Percentiles rank a stretch among this genome's conserved stretches.
Conservation (phyloP, 371 early-diverging fungal species). For the Batkoa obscura region DNA sequence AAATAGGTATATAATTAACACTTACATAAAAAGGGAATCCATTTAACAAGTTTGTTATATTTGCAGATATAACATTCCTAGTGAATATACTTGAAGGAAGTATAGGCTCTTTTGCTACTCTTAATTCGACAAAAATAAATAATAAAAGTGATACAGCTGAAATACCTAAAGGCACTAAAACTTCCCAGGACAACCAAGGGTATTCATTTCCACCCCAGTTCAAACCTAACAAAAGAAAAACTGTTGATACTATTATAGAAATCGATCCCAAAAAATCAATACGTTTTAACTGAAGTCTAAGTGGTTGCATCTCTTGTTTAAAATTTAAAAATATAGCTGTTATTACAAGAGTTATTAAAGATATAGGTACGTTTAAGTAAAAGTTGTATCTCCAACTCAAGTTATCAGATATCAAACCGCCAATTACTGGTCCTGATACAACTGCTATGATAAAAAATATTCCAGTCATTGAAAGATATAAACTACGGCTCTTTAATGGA, state of each 20-base stretch:
- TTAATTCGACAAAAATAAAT: conserved; percentile 35
- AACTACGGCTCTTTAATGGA: not conserved
- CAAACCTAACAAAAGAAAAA: conserved; percentile 26
- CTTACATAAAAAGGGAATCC: conserved; percentile 26
- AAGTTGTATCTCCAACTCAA: conserved; percentile 27
- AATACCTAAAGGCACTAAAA: conserved; percentile 27
- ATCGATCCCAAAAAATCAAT: conserved; percentile 16
- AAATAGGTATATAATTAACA: conserved; percentile 30
- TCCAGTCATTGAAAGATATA: not conserved
- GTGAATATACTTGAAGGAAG: conserved; percentile 28
- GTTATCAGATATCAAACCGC: conserved; percentile 23
- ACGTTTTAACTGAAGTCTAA: conserved; percentile 12
- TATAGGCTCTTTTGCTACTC: conserved; percentile 27
- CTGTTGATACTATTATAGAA: conserved; percentile 4
- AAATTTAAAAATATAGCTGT: conserved; percentile 13
- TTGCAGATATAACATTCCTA: conserved; percentile 19
- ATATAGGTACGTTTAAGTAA: conserved; percentile 19
- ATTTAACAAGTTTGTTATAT: conserved; percentile 21
- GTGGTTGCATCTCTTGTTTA: conserved; percentile 12
- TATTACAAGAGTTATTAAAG: conserved; percentile 9
- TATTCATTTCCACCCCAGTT: conserved; percentile 30
- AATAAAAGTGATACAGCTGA: conserved; percentile 20
- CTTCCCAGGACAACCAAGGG: conserved; percentile 24
- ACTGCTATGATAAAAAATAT: conserved; percentile 19
- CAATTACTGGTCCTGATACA: conserved; percentile 23